Evolutionary conservation across 331 rosid genomes (phyloP).

Genomic region (Spiraea crenata): DNA sequence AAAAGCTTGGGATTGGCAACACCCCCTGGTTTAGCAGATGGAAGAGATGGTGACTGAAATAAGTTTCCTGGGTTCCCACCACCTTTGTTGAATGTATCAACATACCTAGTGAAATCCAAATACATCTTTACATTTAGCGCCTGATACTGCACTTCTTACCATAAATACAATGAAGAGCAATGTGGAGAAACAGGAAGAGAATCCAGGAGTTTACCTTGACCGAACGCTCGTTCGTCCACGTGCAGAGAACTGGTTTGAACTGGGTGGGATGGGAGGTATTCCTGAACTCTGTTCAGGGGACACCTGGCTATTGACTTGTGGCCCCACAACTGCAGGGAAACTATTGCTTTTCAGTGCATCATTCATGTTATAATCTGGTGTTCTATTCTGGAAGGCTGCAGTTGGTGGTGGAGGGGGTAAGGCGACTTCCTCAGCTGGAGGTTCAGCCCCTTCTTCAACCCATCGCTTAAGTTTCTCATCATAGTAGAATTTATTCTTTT

Average conservation of each 20-base stretch:
- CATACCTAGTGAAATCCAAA: conserved; percentile 30
- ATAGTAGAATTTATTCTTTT: conserved; percentile 32
- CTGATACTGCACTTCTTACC: not conserved
- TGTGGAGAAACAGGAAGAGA: not conserved
- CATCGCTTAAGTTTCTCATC: conserved; percentile 47
- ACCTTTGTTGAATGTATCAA: conserved; percentile 44
- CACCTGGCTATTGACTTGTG: conserved; percentile 17
- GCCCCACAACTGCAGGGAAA: conserved; percentile 19
- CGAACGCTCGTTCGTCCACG: conserved; percentile 31
- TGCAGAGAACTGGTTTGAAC: conserved; percentile 43
- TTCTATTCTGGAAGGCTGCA: conserved; percentile 29
- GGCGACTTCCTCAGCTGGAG: conserved; percentile 29
- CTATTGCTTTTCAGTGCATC: conserved; percentile 19
- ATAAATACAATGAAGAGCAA: conserved; percentile 8
- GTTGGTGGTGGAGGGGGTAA: conserved; percentile 38
- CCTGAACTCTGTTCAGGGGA: conserved; percentile 25
- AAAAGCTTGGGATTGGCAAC: conserved; percentile 34
- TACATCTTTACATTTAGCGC: not conserved
- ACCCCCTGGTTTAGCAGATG: conserved; percentile 29
- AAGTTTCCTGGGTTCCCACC: conserved; percentile 15
- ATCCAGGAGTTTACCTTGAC: conserved; percentile 28
- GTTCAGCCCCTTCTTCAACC: conserved; percentile 44
- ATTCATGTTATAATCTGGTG: conserved; percentile 23
- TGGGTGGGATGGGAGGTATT: conserved; percentile 28
- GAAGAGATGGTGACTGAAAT: conserved; percentile 35